Evolutionary conservation across 768 basidiomycete species (phyloP).

Genomic region (Mycena rebaudengoi): DNA sequence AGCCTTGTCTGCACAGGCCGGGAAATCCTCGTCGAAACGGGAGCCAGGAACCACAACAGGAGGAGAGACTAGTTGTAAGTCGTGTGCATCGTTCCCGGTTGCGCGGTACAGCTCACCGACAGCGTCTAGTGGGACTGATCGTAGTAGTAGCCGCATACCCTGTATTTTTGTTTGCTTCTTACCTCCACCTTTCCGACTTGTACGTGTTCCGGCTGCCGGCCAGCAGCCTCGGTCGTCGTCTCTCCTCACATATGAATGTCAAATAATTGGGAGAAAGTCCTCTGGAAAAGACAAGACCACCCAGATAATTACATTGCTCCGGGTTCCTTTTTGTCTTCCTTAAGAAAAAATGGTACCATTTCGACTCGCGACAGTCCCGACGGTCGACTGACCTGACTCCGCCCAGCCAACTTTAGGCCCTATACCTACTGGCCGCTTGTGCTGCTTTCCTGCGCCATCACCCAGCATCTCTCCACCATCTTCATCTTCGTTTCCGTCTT

Average conservation of each 20-base stretch:
- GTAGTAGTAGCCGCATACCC: not conserved
- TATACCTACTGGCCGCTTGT: conserved; percentile 83
- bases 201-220: no score
- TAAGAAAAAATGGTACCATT: conserved; percentile 75
- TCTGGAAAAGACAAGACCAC: conserved; percentile 80
- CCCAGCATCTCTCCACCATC: conserved; percentile 84
- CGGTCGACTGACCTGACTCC: conserved; percentile 12
- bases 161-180: conserved; percentile 4
- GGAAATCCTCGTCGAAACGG: conserved; percentile 46
- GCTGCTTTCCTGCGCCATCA: conserved; percentile 74
- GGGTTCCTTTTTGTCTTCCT: conserved; percentile 75
- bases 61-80: conserved; percentile 54
- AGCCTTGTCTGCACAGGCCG: conserved; percentile 51
- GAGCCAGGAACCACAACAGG: conserved; percentile 44
- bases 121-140: conserved; percentile 48
- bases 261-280: conserved; percentile 69
- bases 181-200: no score
- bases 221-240: no score
- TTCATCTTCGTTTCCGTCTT: conserved; percentile 87
- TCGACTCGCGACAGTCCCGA: conserved; percentile 20
- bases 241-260: conserved; percentile 22
- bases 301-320: conserved; percentile 89
- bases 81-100: not conserved
- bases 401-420: conserved; percentile 79
- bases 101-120: conserved; percentile 13